Base-by-base conservation (phyloP, 2,329 filamentous ascomycete species). In the Claviceps sp. region DNA sequence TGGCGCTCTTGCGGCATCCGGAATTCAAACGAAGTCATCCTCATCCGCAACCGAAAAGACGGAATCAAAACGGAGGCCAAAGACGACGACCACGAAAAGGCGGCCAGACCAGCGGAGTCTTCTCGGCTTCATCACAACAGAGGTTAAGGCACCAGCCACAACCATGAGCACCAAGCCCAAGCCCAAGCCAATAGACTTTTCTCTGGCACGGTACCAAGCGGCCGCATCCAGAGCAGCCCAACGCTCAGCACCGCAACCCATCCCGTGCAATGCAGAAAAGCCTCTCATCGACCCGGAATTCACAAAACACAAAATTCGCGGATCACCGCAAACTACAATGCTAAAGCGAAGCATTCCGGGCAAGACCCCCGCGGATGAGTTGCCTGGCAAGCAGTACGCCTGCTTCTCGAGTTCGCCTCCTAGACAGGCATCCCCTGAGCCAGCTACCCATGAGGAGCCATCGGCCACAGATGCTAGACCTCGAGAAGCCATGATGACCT, bases 331-430 rank as follows among this genome's bases (percentile, higher is more conserved):
- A 13, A 57, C 68, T 11, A 59, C 59, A 19, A 4, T 34, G 30
- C 30, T 34, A 10, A 11, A 34, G 30, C 68, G 65, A 26, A 70
- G 69, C n/a, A 63, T 58, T 5, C 8, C 40, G 52, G 39, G 59
- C 56, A 49, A 42, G 10, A 53, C 60, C 47, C 56, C 58, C 40
- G 58, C 64, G 6, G 57, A 61, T 2, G 57, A 56, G 4, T 60
- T 56, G 8, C 63, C 65, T 2, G 65, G 63, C 51, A 74, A 73
- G 49, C 65, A 67, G 7, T 85, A 87, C 57, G 62, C 71, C 0
- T 75, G 73, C 55, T 80, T 82, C 59, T 81, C 78, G 0, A 82
- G 78, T 64, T 79, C 78, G 17, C 77, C 79, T 4, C 62, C 68
- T 2, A 60, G 62, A n/a, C 61, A 63, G 2, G 37, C 55, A 3